A percentile compares a stretch with the other conserved stretches of the same genome.
Evolutionary conservation across 495 filamentous ascomycete genomes (phyloP).

Genomic region (Neurospora tetraspora): DNA sequence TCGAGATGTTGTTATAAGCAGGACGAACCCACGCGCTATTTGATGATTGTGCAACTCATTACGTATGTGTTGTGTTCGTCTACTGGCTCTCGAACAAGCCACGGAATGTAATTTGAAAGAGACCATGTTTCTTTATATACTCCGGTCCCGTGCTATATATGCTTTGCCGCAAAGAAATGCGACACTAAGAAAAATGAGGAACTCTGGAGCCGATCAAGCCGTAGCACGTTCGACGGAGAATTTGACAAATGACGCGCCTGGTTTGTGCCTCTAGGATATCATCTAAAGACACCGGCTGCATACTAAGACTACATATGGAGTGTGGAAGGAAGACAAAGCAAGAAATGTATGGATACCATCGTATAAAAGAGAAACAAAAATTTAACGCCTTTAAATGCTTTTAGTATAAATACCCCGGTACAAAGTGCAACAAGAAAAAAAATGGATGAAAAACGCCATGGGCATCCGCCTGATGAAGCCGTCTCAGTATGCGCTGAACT

Average conservation of each 20-base stretch:
- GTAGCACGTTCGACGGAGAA: background rate
- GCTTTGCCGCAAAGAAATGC: background rate
- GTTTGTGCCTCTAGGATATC: background rate
- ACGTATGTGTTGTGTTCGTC: background rate
- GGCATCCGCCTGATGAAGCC: background rate
- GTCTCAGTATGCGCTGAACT: background rate
- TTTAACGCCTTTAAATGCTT: background rate
- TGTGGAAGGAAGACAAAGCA: background rate
- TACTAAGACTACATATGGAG: background rate
- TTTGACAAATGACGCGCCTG: background rate
- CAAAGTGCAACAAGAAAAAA: background rate
- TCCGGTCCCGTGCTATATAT: background rate
- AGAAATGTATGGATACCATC: background rate
- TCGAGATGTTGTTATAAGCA: background rate
- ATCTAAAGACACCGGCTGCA: background rate
- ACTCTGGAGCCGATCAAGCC: background rate
- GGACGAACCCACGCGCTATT: background rate
- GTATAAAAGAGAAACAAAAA: background rate
- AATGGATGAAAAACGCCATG: background rate
- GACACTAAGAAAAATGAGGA: background rate
- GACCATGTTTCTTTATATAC: background rate
- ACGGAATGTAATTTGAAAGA: background rate
- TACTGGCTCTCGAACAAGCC: background rate
- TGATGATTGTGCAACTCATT: background rate
- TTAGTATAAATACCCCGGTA: background rate